Conservation (phyloP, 2,329 filamentous ascomycete genomes). For the Fusarium continuum region DNA sequence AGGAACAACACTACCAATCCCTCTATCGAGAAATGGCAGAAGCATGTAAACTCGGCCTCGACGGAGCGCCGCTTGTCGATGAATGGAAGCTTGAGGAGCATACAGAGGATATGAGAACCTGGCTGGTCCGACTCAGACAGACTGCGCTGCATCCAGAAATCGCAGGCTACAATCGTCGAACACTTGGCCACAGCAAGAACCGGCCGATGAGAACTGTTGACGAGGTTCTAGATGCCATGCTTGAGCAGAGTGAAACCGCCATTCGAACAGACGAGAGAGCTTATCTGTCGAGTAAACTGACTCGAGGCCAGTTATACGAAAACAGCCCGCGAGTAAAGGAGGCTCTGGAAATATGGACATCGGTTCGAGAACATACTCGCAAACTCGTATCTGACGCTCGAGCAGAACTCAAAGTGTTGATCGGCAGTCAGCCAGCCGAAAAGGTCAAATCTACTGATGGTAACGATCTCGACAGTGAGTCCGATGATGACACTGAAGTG, state of each 20-base stretch:
- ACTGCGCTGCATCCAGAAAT: conserved; percentile 88
- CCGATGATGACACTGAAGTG: conserved; percentile 49
- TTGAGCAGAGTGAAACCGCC: conserved; percentile 78
- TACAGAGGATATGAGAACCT: conserved; percentile 79
- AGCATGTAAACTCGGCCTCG: conserved; percentile 69
- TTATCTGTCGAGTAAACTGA: conserved; percentile 70
- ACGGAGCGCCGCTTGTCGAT: conserved; percentile 68
- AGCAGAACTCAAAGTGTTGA: conserved; percentile 64
- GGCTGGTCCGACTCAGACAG: conserved; percentile 81
- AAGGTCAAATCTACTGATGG: conserved; percentile 2
- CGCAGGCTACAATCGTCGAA: conserved; percentile 70
- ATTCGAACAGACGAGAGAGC: conserved; percentile 75
- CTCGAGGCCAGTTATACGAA: conserved; percentile 80
- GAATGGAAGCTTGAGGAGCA: conserved; percentile 73
- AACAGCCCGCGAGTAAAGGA: conserved; percentile 74
- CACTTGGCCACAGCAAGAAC: conserved; percentile 67
- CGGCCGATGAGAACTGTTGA: conserved; percentile 81
- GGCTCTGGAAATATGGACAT: conserved; percentile 76
- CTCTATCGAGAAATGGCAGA: conserved; percentile 80
- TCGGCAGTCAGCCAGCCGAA: conserved; percentile 38
- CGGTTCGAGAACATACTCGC: conserved; percentile 60
- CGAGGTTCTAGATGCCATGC: conserved; percentile 90
- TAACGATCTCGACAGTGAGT: conserved; percentile 36
- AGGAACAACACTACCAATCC: conserved; percentile 86
- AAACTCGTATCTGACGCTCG: conserved; percentile 71